These are phyloP conservation scores for Saraca asoca DNA, from an alignment of 331 rosid genomes.

Conservation along the genomic window DNA sequence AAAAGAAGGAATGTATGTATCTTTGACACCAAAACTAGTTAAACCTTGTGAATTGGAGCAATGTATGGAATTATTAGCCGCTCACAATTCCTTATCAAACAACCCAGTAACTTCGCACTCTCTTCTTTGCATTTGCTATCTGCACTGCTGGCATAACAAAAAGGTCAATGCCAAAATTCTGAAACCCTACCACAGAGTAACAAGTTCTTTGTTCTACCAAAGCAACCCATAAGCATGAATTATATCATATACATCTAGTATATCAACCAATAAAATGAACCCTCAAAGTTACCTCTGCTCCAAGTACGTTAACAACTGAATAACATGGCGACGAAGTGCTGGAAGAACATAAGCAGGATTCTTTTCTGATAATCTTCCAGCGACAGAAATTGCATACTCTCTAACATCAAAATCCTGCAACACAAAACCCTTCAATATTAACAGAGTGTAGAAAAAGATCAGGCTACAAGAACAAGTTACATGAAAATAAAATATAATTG, in stretches of 20 bases:
- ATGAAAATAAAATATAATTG: constrained; percentile 33
- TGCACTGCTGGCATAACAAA: constrained; percentile 74
- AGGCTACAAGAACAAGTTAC: constrained; percentile 23
- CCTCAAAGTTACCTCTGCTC: constrained; percentile 77
- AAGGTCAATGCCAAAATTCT: constrained; percentile 39
- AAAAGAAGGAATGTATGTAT: constrained; percentile 14
- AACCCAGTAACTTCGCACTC: constrained; percentile 93
- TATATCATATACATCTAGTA: constrained; percentile 1
- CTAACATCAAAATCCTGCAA: constrained; percentile 94
- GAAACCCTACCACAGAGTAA: not conserved
- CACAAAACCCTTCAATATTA: constrained; percentile 23
- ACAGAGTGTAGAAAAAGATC: constrained; percentile 36
- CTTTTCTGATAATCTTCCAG: constrained; percentile 95
- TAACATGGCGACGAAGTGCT: constrained; percentile 98
- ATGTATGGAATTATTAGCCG: constrained; percentile 86
- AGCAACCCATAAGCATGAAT: constrained; percentile 8
- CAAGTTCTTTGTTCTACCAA: constrained; percentile 17
- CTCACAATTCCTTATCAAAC: constrained; percentile 95
- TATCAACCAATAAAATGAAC: constrained; percentile 10
- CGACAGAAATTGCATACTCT: constrained; percentile 85
- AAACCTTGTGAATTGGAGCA: constrained; percentile 96
- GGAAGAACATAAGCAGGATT: constrained; percentile 99
- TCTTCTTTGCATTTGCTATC: constrained; percentile 99
- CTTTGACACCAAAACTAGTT: constrained; percentile 19
- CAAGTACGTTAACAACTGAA: constrained; percentile 84